phyloP scores from a whole-genome alignment of 495 filamentous ascomycete genomes.

The Aspergillus homomorphus region DNA sequence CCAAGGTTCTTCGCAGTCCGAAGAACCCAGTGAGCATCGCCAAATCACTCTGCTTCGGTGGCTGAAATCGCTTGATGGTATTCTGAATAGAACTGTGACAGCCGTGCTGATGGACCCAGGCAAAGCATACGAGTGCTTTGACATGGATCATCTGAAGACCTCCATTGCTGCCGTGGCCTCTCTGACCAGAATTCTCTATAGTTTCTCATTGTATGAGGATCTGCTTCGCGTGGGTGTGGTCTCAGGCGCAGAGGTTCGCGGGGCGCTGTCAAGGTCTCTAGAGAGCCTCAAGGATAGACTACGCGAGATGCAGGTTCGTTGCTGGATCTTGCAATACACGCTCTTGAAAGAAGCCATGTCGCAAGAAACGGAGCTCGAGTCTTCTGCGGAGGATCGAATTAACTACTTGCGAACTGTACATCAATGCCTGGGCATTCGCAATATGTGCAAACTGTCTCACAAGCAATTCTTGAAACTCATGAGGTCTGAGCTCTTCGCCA shows the following conservation, averaged over 20 bases:
- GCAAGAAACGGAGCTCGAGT: conserved; percentile 61
- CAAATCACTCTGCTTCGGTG: conserved; percentile 65
- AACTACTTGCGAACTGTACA: conserved; percentile 77
- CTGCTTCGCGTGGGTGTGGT: conserved; percentile 70
- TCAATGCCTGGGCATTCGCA: conserved; percentile 77
- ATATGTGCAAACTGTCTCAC: conserved; percentile 79
- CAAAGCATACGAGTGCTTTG: conserved; percentile 77
- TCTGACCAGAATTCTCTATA: conserved; percentile 69
- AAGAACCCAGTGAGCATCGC: conserved; percentile 58
- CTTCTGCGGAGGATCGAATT: conserved; percentile 64
- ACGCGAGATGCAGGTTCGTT: conserved; percentile 83
- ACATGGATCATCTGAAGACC: conserved; percentile 67
- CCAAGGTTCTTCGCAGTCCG: conserved; percentile 57
- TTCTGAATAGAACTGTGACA: conserved; percentile 63
- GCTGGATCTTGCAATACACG: conserved; percentile 76
- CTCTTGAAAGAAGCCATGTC: conserved; percentile 70
- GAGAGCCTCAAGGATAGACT: conserved; percentile 66
- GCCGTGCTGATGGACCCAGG: conserved; percentile 60
- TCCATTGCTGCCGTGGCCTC: conserved; percentile 66
- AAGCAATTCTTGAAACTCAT: conserved; percentile 86
- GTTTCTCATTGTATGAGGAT: conserved; percentile 77
- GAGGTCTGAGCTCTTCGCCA: conserved; percentile 71
- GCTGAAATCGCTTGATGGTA: conserved; percentile 72
- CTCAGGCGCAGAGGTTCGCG: conserved; percentile 38
- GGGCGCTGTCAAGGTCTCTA: conserved; percentile 41